These are phyloP conservation scores for Candida nemodendra DNA, from an alignment of 805 yeast species.

Conservation along the genomic window DNA sequence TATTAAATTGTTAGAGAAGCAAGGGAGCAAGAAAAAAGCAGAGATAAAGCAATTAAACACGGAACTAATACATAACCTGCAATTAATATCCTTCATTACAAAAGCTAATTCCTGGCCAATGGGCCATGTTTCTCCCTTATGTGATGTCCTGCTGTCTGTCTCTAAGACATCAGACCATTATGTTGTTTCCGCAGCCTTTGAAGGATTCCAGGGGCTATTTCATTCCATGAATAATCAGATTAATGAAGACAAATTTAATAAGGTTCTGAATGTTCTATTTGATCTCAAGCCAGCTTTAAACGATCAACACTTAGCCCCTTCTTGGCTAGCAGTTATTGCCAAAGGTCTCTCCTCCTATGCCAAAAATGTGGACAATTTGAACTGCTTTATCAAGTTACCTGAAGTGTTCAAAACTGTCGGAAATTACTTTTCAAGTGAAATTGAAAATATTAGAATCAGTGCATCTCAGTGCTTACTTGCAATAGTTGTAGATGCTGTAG, in stretches of 20 bases:
- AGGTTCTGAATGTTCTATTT: conserved; percentile 67
- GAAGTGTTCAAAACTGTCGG: conserved; percentile 54
- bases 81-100: conserved; percentile 69
- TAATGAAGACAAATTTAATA: conserved; percentile 61
- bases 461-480: conserved; percentile 89
- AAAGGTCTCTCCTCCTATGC: conserved; percentile 66
- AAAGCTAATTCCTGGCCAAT: conserved; percentile 83
- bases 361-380: conserved; percentile 42
- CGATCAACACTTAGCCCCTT: conserved; percentile 83
- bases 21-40: conserved; percentile 33
- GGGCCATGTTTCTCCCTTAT: conserved; percentile 61
- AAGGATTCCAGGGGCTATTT: conserved; percentile 80
- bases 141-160: conserved; percentile 72
- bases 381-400: conserved; percentile 57
- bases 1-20: conserved; percentile 41
- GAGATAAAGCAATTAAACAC: conserved; percentile 49
- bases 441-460: conserved; percentile 60
- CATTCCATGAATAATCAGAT: conserved; percentile 51
- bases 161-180: conserved; percentile 83
- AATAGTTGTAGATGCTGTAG: conserved; percentile 62
- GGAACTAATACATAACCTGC: conserved; percentile 70
- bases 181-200: conserved; percentile 77
- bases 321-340: conserved; percentile 94
- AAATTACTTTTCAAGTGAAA: conserved; percentile 67
- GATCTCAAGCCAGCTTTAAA: conserved; percentile 78